Conservation (phyloP, 192 early-diverging fungal species). For the Kappamyces sp. region DNA sequence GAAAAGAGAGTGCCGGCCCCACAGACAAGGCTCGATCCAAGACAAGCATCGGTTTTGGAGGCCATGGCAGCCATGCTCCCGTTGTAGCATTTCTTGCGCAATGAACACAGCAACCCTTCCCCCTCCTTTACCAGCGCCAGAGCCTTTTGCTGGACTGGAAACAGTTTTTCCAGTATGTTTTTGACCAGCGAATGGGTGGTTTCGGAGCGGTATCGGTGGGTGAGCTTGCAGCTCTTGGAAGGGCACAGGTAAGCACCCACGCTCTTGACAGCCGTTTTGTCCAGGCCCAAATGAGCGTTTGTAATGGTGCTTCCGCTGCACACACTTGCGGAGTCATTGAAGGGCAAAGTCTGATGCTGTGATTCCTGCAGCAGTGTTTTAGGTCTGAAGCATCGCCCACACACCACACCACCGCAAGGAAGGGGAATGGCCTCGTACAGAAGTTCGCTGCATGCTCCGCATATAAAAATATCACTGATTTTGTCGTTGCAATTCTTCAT, state of each 20-base stretch:
- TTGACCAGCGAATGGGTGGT: slow-evolving; percentile 13
- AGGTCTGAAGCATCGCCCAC: slow-evolving; percentile 20
- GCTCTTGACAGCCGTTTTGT: background rate
- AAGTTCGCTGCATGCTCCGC: slow-evolving; percentile 19
- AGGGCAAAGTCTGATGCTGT: background rate
- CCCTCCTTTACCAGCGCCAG: slow-evolving; percentile 12
- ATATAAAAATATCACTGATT: background rate
- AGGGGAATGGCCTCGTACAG: slow-evolving; percentile 23
- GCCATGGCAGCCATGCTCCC: background rate
- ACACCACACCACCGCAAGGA: slow-evolving; percentile 23
- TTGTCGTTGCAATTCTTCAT: no score
- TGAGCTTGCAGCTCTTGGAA: background rate
- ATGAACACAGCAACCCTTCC: background rate
- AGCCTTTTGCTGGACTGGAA: slow-evolving; percentile 8
- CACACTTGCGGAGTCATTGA: no score
- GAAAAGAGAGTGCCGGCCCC: no score
- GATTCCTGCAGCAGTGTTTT: slow-evolving; percentile 1
- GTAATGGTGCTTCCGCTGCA: no score
- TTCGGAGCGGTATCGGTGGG: slow-evolving; percentile 21
- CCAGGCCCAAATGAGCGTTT: background rate
- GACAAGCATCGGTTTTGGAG: background rate
- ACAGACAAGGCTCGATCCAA: no score
- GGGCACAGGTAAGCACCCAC: slow-evolving; percentile 19
- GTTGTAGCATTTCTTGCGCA: background rate
- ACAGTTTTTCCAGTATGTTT: slow-evolving; percentile 8